Percentiles rank a stretch among this genome's conserved stretches.
phyloP scores from a whole-genome alignment of 148 eudicot genomes.

The Chenopodium formosanum region DNA sequence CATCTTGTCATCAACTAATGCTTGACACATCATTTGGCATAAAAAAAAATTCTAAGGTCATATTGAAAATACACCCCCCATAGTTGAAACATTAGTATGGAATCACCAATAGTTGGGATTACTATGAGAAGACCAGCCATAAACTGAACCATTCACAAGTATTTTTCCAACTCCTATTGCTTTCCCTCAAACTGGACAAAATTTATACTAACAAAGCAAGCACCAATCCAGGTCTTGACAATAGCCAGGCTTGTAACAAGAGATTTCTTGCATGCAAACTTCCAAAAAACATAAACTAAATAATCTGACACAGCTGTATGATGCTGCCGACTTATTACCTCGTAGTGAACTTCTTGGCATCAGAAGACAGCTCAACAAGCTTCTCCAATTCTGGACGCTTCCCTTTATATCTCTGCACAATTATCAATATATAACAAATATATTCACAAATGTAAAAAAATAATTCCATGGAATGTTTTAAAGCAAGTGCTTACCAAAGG shows the following conservation, averaged over 20 bases:
- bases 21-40: not conserved
- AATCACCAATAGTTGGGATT: no score
- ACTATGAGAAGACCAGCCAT: no score
- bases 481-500: constrained; percentile 50
- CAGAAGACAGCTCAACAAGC: constrained; percentile 55
- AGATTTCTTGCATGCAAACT: not conserved
- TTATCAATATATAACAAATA: constrained; percentile 10
- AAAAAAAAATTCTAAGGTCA: not conserved
- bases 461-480: not conserved
- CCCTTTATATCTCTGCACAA: constrained; percentile 54
- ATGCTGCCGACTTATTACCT: constrained; percentile 43
- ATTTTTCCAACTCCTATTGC: not conserved
- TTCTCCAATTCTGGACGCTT: constrained; percentile 57
- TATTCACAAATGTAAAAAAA: constrained; percentile 1
- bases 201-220: not conserved
- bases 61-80: not conserved
- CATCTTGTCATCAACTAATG: not conserved
- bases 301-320: not conserved
- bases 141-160: not conserved
- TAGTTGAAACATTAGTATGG: no score
- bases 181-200: not conserved
- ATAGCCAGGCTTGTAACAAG: not conserved
- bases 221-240: not conserved
- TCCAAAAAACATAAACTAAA: not conserved
- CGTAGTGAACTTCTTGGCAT: constrained; percentile 53